These are phyloP conservation scores for Coemansia javaensis DNA, from an alignment of 192 early-diverging fungal species.

Conservation along the genomic window DNA sequence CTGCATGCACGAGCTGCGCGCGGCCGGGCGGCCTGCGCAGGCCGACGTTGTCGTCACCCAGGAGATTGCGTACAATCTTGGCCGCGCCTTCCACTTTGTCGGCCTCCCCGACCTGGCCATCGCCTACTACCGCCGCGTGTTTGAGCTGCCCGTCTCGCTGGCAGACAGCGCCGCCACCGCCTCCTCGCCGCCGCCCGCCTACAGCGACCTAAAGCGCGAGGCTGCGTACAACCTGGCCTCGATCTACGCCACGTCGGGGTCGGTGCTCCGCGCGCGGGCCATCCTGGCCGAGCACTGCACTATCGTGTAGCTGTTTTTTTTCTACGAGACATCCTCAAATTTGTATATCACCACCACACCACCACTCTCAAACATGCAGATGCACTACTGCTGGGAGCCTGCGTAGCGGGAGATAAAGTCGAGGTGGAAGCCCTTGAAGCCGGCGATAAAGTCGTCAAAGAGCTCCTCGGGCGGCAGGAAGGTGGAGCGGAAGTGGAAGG, in stretches of 20 bases:
- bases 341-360: no score
- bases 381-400: background rate
- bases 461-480: constrained; percentile 92
- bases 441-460: constrained; percentile 83
- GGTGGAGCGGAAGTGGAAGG: constrained; percentile 94
- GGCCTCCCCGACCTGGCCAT: constrained; percentile 76
- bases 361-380: background rate
- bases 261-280: constrained; percentile 61
- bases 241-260: constrained; percentile 75
- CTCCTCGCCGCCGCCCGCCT: background rate
- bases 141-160: constrained; percentile 55
- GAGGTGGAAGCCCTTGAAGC: constrained; percentile 74
- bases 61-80: constrained; percentile 77
- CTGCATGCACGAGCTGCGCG: constrained; percentile 16
- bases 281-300: constrained; percentile 74
- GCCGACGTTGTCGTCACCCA: constrained; percentile 32
- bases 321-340: background rate
- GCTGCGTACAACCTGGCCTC: constrained; percentile 87
- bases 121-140: constrained; percentile 77
- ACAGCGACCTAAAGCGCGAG: constrained; percentile 60
- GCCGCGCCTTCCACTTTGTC: constrained; percentile 84
- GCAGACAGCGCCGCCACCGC: background rate
- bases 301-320: constrained; percentile 45
- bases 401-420: constrained; percentile 68
- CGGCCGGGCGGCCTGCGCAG: background rate